Evolutionary conservation across 1,284 basidiomycete genomes (phyloP).

Genomic region (Limonomyces culmigenus): DNA sequence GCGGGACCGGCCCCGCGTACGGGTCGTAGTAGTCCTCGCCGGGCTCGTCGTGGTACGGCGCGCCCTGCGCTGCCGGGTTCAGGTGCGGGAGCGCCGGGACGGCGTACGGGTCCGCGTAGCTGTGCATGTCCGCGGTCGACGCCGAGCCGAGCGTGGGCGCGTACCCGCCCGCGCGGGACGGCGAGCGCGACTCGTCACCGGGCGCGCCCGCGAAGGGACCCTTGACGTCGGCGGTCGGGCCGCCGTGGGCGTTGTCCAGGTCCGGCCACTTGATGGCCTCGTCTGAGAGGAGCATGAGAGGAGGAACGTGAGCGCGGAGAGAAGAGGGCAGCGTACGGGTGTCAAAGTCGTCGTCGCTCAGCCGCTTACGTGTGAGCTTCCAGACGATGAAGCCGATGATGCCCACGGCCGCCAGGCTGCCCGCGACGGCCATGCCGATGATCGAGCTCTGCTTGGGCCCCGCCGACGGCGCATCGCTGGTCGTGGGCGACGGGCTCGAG

Average conservation of each 20-base stretch:
- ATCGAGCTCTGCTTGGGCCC: slow-evolving; percentile 49
- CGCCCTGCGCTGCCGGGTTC: slow-evolving; percentile 34
- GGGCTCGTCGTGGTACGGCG: slow-evolving; percentile 58
- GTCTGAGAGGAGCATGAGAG: slow-evolving; percentile 19
- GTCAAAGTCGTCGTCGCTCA: slow-evolving; percentile 45
- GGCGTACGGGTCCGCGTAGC: slow-evolving; percentile 51
- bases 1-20: slow-evolving; percentile 55
- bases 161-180: slow-evolving; percentile 17
- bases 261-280: slow-evolving; percentile 82
- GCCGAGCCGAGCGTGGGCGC: slow-evolving; percentile 25
- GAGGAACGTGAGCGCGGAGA: slow-evolving; percentile 3
- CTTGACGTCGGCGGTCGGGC: slow-evolving; percentile 43
- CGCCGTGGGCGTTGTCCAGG: slow-evolving; percentile 32
- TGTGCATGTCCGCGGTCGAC: slow-evolving; percentile 31
- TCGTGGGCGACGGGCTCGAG: slow-evolving; percentile 5
- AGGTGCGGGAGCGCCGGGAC: slow-evolving; percentile 71
- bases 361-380: slow-evolving; percentile 69
- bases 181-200: slow-evolving; percentile 26
- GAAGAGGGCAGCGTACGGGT: slow-evolving; percentile 49
- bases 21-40: slow-evolving; percentile 50
- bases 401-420: slow-evolving; percentile 51
- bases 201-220: slow-evolving; percentile 38
- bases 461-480: slow-evolving; percentile 7
- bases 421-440: slow-evolving; percentile 61
- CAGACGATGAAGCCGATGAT: slow-evolving; percentile 60